Evolutionary conservation across 2,329 filamentous ascomycete genomes (phyloP), one percentile per base, ranked within the genome.

Genomic region (Fusarium sororula): DNA sequence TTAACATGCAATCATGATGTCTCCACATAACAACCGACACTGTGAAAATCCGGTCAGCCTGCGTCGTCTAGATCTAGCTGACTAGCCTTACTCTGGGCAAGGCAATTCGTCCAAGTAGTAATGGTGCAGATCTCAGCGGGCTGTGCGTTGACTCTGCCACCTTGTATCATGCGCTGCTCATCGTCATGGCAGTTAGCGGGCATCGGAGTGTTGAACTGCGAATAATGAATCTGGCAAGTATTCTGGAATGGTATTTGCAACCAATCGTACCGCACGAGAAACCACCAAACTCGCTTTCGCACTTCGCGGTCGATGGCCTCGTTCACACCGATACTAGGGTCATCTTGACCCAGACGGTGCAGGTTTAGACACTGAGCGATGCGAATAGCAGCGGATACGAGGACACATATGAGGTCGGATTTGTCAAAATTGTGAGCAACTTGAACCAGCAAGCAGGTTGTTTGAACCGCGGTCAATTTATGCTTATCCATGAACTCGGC

Each of bases 221-320:
- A 22, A 2, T 15, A 30, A 7, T 63, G 45, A 15, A 65, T 63
- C 8, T 65, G 62, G 20, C 62, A 65, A 2, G 57, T 65, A 18
- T 65, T 65, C 10, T 65, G 62, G 8, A 45, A 65, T 5, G 62
- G 32, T 7, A 65, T 65, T 7, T 65, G 57, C 12, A 65, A 18
- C 62, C 62, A 65, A n/a, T 63, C 62, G 13, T 65, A 65, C 6
- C 62, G 62, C 4, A 63, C 62, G 3, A 65, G 62, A 26, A 65
- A 65, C 62, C 57, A 65, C 62, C 62, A 65, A 0, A 65, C 14
- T 7, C 45, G 30, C 26, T 51, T 65, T 42, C 47, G 47, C 10
- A 65, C 26, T 14, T 65, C 45, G 13, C 57, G 30, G 15, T 35
- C 30, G 1, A 64, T 4, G 7, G 2, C 7, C 5, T n/a, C 62